Evolutionary conservation across 176 grass and related monocot genomes (phyloP).

Genomic region (Lolium perenne): DNA sequence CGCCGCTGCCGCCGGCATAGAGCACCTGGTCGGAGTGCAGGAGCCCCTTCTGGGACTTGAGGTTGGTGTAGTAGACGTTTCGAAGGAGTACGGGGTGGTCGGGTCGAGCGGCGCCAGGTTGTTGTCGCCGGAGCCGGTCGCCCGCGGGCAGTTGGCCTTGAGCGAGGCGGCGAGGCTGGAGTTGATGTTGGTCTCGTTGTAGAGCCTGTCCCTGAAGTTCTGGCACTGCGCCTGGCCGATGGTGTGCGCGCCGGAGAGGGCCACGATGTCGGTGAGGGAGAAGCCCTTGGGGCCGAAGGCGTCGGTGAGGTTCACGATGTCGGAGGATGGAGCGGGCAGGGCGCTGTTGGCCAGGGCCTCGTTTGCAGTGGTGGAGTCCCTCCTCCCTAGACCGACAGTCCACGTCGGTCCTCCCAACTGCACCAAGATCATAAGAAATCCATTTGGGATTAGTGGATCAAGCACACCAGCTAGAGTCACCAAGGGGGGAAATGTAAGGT

Average conservation of each 20-base stretch:
- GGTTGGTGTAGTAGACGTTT: conserved; percentile 54
- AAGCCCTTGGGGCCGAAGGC: conserved; percentile 58
- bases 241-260: conserved; percentile 81
- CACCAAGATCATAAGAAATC: too few species aligned
- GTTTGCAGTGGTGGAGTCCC: conserved; percentile 52
- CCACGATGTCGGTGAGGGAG: conserved; percentile 57
- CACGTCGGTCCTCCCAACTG: conserved; percentile 63
- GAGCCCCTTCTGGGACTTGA: conserved; percentile 49
- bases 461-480: not conserved
- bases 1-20: conserved; percentile 40
- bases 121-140: conserved; percentile 21
- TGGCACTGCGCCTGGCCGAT: conserved; percentile 67
- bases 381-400: conserved; percentile 50
- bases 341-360: conserved; percentile 38
- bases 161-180: conserved; percentile 39
- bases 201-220: conserved; percentile 60
- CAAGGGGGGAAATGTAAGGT: too few species aligned
- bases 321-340: conserved; percentile 46
- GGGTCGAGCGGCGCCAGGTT: conserved; percentile 61
- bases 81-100: conserved; percentile 35
- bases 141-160: conserved; percentile 46
- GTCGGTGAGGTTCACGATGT: conserved; percentile 30
- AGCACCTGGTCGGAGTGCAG: conserved; percentile 63
- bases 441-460: not conserved
- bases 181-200: conserved; percentile 75